Conservation (phyloP, 352 stramenopile species). For the Phytopythium litorale region DNA sequence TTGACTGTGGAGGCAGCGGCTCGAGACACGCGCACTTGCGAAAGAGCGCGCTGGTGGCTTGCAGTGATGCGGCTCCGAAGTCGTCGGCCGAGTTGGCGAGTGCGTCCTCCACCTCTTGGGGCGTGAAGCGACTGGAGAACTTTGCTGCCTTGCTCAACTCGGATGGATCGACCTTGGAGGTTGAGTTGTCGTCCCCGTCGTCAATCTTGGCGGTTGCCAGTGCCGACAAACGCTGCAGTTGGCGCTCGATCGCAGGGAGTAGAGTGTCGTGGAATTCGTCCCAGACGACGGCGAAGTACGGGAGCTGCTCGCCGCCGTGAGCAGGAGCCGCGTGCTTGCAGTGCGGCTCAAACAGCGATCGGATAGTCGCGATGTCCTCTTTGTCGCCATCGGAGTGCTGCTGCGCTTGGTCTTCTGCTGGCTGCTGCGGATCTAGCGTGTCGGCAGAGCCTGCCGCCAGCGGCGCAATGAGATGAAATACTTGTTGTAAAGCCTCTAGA, state of each 20-base stretch:
- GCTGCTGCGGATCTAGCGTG: background rate
- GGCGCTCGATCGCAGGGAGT: slow-evolving; percentile 35
- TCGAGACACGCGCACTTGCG: slow-evolving; percentile 53
- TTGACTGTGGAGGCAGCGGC: slow-evolving; percentile 1
- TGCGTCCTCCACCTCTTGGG: slow-evolving; percentile 50
- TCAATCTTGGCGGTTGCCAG: background rate
- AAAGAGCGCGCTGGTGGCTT: slow-evolving; percentile 20
- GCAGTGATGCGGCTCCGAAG: slow-evolving; percentile 29
- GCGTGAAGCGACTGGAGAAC: slow-evolving; percentile 27
- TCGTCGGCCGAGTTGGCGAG: slow-evolving; percentile 55
- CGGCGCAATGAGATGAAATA: slow-evolving; percentile 32
- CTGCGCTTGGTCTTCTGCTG: background rate
- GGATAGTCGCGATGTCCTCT: slow-evolving; percentile 24
- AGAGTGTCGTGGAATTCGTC: slow-evolving; percentile 44
- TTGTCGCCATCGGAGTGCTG: slow-evolving; percentile 2
- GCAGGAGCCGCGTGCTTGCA: slow-evolving; percentile 29
- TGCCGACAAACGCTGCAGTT: slow-evolving; percentile 8
- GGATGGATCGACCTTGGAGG: background rate
- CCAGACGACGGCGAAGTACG: slow-evolving; percentile 57
- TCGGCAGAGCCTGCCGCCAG: slow-evolving; percentile 12
- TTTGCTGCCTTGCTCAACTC: background rate
- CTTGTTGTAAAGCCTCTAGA: slow-evolving; percentile 40
- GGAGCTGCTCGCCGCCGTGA: slow-evolving; percentile 29
- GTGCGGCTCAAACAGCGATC: slow-evolving; percentile 42
- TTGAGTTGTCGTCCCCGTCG: background rate